phyloP scores from a whole-genome alignment of 345 rosid species.

The Brassica incana region DNA sequence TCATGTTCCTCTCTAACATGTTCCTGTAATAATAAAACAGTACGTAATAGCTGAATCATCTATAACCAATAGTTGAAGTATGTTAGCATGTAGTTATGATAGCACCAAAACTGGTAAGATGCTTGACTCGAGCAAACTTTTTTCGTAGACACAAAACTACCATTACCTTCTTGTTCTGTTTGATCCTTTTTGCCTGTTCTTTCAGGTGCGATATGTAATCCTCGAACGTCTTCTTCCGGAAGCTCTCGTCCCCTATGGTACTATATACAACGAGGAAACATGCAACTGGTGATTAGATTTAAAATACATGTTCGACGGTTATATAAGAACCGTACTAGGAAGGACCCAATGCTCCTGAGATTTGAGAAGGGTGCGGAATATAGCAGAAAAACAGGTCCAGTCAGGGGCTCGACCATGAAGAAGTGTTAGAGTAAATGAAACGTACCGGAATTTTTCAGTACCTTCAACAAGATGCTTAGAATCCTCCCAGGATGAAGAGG shows the following conservation, averaged over 20 bases:
- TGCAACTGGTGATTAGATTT: background rate
- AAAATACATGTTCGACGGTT: constrained; percentile 2
- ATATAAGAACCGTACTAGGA: background rate
- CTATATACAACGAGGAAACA: constrained; percentile 43
- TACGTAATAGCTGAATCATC: constrained; percentile 2
- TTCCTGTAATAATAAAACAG: constrained; percentile 48
- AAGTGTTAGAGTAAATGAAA: constrained; percentile 1
- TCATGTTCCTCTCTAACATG: constrained; percentile 75
- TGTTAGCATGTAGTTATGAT: constrained; percentile 11
- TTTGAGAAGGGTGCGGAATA: constrained; percentile 9
- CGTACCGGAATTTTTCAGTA: constrained; percentile 83
- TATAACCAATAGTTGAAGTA: constrained; percentile 15
- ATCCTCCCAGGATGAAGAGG: constrained; percentile 83
- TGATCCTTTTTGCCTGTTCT: constrained; percentile 64
- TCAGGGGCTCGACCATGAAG: constrained; percentile 15
- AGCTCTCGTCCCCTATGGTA: constrained; percentile 68
- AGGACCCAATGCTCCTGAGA: background rate
- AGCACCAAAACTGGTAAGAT: constrained; percentile 19
- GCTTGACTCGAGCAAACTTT: background rate
- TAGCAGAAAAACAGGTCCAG: constrained; percentile 9
- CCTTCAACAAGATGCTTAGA: constrained; percentile 63
- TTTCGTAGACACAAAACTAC: background rate
- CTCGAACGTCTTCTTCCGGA: constrained; percentile 65
- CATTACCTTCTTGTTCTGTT: constrained; percentile 68
- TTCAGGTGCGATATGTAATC: constrained; percentile 63